Evolutionary conservation across 1,284 basidiomycete species (phyloP).

Genomic region (Cryptococcus depauperatus): DNA sequence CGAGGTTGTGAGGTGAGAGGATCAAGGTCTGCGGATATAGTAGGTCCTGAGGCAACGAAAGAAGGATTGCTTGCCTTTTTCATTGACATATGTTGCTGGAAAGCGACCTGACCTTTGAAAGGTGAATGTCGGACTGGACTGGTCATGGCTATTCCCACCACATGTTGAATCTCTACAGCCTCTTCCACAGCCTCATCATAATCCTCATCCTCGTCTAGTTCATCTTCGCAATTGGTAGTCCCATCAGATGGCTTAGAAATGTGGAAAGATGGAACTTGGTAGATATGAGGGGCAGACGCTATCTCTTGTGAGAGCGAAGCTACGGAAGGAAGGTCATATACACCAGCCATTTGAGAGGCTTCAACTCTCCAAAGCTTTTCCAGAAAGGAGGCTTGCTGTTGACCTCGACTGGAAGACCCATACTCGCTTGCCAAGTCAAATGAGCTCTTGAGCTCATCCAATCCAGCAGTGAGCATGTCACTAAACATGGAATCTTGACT

Average conservation of each 20-base stretch:
- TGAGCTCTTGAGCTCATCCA: conserved; percentile 51
- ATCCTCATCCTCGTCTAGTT: conserved; percentile 9
- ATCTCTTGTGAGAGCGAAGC: neutral
- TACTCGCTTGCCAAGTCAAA: conserved; percentile 82
- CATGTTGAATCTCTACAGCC: conserved; percentile 8
- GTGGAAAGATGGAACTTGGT: conserved; percentile 8
- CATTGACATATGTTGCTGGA: conserved; percentile 27
- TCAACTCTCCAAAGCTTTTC: conserved; percentile 45
- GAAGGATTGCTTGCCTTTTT: conserved; percentile 8
- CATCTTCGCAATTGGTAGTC: conserved; percentile 8
- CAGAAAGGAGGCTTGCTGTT: conserved; percentile 63
- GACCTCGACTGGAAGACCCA: conserved; percentile 60
- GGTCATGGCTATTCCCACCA: conserved; percentile 15
- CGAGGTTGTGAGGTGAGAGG: neutral
- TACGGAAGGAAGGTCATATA: conserved; percentile 7
- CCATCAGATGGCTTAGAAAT: conserved; percentile 14
- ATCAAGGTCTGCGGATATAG: neutral
- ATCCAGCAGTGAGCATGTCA: conserved; percentile 6
- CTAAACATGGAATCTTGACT: conserved; percentile 10
- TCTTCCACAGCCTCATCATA: conserved; percentile 12
- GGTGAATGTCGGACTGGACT: conserved; percentile 18
- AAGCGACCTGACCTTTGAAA: conserved; percentile 33
- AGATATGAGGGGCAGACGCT: neutral
- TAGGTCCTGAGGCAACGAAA: conserved; percentile 12
- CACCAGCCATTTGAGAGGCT: conserved; percentile 10